These are phyloP conservation scores for Hirsutella minnesotensis DNA, from an alignment of 2,329 filamentous ascomycete species.

Conservation along the genomic window DNA sequence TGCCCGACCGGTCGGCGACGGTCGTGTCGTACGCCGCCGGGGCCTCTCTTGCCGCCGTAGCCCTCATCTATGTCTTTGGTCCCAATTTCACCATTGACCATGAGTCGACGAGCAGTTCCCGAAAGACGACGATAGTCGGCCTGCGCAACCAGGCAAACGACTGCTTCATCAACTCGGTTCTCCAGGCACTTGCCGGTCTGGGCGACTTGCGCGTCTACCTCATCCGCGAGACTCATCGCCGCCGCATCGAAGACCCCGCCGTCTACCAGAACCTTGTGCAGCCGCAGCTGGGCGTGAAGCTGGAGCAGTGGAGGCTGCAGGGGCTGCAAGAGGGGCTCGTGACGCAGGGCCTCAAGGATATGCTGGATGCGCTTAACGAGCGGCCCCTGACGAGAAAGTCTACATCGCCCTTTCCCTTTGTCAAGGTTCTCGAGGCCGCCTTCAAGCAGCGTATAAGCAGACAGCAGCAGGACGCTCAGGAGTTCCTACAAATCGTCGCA, in stretches of 20 bases:
- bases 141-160: conserved; percentile 87
- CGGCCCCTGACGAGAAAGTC: conserved; percentile 88
- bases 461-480: conserved; percentile 94
- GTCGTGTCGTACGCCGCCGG: conserved; percentile 84
- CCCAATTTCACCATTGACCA: conserved; percentile 94
- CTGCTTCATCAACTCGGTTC: conserved; percentile 91
- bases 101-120: conserved; percentile 48
- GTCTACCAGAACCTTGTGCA: conserved; percentile 58
- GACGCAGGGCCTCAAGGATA: conserved; percentile 79
- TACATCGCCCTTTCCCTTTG: conserved; percentile 77
- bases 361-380: conserved; percentile 87
- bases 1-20: conserved; percentile 25
- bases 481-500: conserved; percentile 88
- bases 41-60: conserved; percentile 86
- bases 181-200: conserved; percentile 85
- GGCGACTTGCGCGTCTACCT: conserved; percentile 83
- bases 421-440: conserved; percentile 69
- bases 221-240: conserved; percentile 79
- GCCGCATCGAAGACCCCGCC: conserved; percentile 64
- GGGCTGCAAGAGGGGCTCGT: conserved; percentile 71
- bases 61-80: conserved; percentile 92
- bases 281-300: conserved; percentile 24
- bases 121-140: conserved; percentile 82
- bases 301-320: conserved; percentile 49
- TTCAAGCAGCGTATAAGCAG: conserved; percentile 86